phyloP scores from a whole-genome alignment of 1,284 basidiomycete species.

The Ganoderma resinaceum region DNA sequence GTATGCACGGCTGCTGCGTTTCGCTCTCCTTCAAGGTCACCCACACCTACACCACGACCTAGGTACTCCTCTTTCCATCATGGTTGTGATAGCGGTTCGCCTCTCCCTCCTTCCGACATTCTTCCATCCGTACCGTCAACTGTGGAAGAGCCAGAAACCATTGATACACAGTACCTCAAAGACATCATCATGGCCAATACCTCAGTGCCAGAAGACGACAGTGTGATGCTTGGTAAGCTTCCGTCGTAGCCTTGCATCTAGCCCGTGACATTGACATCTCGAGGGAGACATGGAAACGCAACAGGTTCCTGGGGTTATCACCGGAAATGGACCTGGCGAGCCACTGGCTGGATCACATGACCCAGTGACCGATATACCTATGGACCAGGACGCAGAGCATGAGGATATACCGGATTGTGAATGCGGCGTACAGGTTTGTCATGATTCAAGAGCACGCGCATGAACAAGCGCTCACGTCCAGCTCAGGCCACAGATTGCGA shows the following conservation, averaged over 20 bases:
- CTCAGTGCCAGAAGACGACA: conserved; percentile 37
- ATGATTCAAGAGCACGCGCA: too few relatives aligned
- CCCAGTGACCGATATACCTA: conserved; percentile 2
- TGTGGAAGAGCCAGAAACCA: conserved; percentile 22
- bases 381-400: conserved; percentile 24
- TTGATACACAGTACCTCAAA: conserved; percentile 52
- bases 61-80: neutral
- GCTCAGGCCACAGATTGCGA: conserved; percentile 57
- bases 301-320: conserved; percentile 24
- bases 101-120: conserved; percentile 49
- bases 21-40: conserved; percentile 24
- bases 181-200: conserved; percentile 43
- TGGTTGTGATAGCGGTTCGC: conserved; percentile 5
- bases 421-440: conserved; percentile 64
- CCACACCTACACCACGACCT: conserved; percentile 28
- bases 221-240: conserved; percentile 53
- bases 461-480: conserved; percentile 1
- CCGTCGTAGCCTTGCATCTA: neutral
- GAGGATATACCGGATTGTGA: conserved; percentile 57
- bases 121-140: conserved; percentile 22
- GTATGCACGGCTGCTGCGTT: conserved; percentile 24
- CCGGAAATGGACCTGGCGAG: conserved; percentile 44
- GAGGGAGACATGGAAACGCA: conserved; percentile 56
- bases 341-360: conserved; percentile 40
- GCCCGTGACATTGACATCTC: neutral